A percentile compares a stretch with the other conserved stretches of the same genome.
phyloP scores from a whole-genome alignment of 805 yeast genomes.

The Groenewaldozyma salmanticensis region DNA sequence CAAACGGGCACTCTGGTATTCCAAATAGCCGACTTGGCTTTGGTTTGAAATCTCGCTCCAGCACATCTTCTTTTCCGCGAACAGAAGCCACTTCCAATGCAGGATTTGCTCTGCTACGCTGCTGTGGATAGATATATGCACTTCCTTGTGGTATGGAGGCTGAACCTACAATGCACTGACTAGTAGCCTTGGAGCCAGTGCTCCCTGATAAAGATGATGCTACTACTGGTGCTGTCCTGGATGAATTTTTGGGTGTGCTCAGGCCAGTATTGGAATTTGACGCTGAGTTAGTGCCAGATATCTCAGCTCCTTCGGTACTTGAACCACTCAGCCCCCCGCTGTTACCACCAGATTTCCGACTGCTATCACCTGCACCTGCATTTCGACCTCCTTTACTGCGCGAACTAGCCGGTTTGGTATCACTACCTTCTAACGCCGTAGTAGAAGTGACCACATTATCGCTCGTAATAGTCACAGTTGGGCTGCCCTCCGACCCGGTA shows the following conservation, averaged over 20 bases:
- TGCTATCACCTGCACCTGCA: no score
- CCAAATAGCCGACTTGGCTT: constrained; percentile 9
- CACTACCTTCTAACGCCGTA: neutral
- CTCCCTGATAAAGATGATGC: neutral
- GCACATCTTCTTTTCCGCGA: constrained; percentile 1
- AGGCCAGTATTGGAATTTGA: no score
- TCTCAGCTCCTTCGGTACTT: neutral
- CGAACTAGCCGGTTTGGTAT: no score
- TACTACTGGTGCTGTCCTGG: neutral
- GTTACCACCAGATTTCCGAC: no score
- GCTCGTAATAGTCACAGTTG: no score
- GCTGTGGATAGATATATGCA: constrained; percentile 40
- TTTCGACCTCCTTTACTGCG: no score
- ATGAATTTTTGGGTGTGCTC: no score
- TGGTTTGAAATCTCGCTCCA: neutral
- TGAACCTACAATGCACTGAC: neutral
- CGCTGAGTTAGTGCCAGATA: no score
- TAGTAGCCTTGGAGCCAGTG: neutral
- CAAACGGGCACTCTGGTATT: constrained; percentile 33
- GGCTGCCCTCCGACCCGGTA: no score
- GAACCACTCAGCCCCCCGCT: neutral
- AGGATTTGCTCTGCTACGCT: constrained; percentile 34
- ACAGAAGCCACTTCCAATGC: constrained; percentile 32
- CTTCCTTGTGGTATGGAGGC: constrained; percentile 27
- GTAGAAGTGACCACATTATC: no score